Evolutionary conservation across 192 early-diverging fungal species (phyloP).

Genomic region (Chytriomyces confervae): DNA sequence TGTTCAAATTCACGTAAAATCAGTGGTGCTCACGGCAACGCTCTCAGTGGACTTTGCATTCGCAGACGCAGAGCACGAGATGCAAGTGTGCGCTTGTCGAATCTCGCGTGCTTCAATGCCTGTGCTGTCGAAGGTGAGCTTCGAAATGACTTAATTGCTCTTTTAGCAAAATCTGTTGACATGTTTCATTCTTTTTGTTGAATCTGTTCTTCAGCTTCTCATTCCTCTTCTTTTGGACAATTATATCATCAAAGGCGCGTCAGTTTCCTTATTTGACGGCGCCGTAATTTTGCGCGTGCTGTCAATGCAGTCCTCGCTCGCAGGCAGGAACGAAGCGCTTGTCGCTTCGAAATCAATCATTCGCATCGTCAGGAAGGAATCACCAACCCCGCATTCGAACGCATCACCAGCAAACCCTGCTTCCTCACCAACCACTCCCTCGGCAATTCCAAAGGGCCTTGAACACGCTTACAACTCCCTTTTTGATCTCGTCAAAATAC

Average conservation of each 20-base stretch:
- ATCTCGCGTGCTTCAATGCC: not conserved
- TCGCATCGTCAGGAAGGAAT: not conserved
- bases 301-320: not conserved
- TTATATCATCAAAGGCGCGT: not conserved
- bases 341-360: not conserved
- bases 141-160: no score
- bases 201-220: not conserved
- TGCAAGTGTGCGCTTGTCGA: not conserved
- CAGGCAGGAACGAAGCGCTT: not conserved
- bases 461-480: constrained; percentile 76
- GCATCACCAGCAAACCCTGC: not conserved
- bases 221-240: not conserved
- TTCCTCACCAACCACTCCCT: not conserved
- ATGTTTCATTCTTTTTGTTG: not conserved
- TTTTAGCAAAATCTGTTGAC: not conserved
- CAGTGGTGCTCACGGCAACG: not conserved
- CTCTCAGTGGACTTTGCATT: not conserved
- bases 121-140: not conserved
- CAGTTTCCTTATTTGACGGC: not conserved
- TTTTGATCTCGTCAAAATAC: constrained; percentile 79
- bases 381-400: not conserved
- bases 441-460: constrained; percentile 62
- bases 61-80: not conserved
- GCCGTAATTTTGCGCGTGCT: not conserved
- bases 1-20: not conserved